These are phyloP conservation scores for Toxoplasma gondii DNA, from an alignment of 169 alveolate genomes.

Conservation along the genomic window DNA sequence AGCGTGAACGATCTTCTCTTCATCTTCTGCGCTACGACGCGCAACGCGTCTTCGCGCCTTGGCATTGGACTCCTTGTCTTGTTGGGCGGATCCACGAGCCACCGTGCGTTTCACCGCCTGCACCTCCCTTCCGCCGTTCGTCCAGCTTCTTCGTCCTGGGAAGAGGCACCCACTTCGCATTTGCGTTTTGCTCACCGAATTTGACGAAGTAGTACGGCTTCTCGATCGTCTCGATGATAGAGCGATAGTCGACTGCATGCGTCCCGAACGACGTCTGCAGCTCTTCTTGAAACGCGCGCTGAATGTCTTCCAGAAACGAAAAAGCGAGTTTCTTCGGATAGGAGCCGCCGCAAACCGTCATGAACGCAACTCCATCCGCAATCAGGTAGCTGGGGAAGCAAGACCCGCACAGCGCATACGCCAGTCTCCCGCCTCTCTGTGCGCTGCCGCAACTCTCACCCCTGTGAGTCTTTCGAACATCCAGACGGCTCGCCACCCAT, in stretches of 20 bases:
- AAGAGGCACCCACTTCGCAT: no score
- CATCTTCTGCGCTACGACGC: not conserved
- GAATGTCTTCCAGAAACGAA: constrained; percentile 81
- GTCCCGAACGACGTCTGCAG: constrained; percentile 80
- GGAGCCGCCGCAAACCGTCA: constrained; percentile 79
- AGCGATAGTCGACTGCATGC: constrained; percentile 76
- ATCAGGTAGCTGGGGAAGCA: constrained; percentile 73
- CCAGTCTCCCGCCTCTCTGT: no score
- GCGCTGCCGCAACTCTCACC: not conserved
- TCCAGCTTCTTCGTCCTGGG: not conserved
- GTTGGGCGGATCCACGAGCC: no score
- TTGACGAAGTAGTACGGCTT: constrained; percentile 84
- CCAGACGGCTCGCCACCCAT: not conserved
- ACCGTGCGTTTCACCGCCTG: no score
- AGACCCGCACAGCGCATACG: constrained; percentile 32
- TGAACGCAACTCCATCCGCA: constrained; percentile 77
- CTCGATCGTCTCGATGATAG: constrained; percentile 82
- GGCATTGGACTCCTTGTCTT: not conserved
- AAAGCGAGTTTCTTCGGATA: constrained; percentile 88
- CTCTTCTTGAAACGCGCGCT: constrained; percentile 81
- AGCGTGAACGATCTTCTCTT: not conserved
- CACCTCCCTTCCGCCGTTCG: not conserved
- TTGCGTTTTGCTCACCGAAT: constrained; percentile 74
- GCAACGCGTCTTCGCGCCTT: not conserved
- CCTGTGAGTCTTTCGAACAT: not conserved